These are phyloP conservation scores for Cladophialophora immunda DNA, from an alignment of 2,329 filamentous ascomycete genomes.

Conservation along the genomic window DNA sequence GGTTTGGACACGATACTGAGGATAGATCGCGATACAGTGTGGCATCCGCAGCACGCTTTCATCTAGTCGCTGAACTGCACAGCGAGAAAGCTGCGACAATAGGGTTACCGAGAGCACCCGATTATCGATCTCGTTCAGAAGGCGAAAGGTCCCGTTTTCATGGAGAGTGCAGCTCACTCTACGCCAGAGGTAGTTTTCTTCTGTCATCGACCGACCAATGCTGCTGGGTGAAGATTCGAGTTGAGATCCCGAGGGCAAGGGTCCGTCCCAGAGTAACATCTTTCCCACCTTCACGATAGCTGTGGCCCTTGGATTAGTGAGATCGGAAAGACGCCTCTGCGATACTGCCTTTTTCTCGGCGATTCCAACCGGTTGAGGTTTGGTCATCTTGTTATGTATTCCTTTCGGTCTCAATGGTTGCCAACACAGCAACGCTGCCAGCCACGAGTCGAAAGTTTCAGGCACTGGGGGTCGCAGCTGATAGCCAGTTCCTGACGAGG, in stretches of 20 bases:
- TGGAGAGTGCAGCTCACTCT: conserved; percentile 91
- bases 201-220: conserved; percentile 58
- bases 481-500: conserved; percentile 57
- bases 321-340: conserved; percentile 55
- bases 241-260: conserved; percentile 40
- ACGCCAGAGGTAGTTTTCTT: conserved; percentile 69
- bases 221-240: conserved; percentile 25
- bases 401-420: conserved; percentile 60
- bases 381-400: conserved; percentile 60
- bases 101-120: conserved; percentile 83
- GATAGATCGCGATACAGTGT: conserved; percentile 94
- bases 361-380: conserved; percentile 56
- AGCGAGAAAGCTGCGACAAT: conserved; percentile 85
- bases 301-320: conserved; percentile 69
- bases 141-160: conserved; percentile 92
- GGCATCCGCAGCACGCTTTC: conserved; percentile 90
- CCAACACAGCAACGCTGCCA: conserved; percentile 61
- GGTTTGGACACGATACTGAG: conserved; percentile 82
- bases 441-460: conserved; percentile 62
- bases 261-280: conserved; percentile 89
- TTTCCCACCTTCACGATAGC: conserved; percentile 96
- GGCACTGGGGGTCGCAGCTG: conserved; percentile 59
- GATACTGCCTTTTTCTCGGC: conserved; percentile 53
- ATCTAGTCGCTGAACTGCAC: conserved; percentile 89
- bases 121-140: conserved; percentile 86